Conservation (phyloP, 768 basidiomycete genomes). For the Termitomyces sp. region DNA sequence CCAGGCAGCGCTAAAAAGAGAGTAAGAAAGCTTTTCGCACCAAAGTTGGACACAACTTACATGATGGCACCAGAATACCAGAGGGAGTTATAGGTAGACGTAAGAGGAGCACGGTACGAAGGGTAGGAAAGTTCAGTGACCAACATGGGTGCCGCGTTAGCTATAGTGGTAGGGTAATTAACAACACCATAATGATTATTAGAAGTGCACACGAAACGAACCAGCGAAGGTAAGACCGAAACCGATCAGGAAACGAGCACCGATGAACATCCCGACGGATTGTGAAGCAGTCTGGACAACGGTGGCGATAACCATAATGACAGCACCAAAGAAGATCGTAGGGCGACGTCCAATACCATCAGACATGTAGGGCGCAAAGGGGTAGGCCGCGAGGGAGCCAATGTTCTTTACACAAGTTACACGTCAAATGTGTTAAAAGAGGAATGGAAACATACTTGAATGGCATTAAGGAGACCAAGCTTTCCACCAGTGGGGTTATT, state of each 20-base stretch:
- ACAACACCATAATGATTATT: conserved; percentile 8
- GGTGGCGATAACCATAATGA: conserved; percentile 67
- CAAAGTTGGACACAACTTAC: not conserved
- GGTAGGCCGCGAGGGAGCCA: conserved; percentile 62
- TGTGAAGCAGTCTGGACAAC: conserved; percentile 69
- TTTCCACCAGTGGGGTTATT: conserved; percentile 49
- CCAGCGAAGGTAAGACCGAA: conserved; percentile 74
- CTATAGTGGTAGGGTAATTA: conserved; percentile 23
- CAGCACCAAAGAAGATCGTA: conserved; percentile 64
- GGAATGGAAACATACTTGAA: conserved; percentile 48
- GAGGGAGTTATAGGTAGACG: conserved; percentile 77
- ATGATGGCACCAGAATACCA: conserved; percentile 85
- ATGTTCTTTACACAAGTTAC: conserved; percentile 46
- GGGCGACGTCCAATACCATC: conserved; percentile 68
- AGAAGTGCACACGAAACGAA: conserved; percentile 19
- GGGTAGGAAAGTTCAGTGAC: conserved; percentile 88
- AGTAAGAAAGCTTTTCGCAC: conserved; percentile 21
- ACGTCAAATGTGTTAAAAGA: not conserved
- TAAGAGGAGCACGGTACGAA: conserved; percentile 73
- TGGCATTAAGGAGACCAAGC: conserved; percentile 70
- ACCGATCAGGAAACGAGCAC: conserved; percentile 74
- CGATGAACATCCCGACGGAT: conserved; percentile 76
- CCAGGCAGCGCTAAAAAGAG: conserved; percentile 68
- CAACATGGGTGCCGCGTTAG: conserved; percentile 77
- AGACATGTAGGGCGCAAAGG: conserved; percentile 67